Evolutionary conservation across 2,329 filamentous ascomycete species (phyloP), one percentile per base, ranked within the genome.

Genomic region (Calonectria crousiana): DNA sequence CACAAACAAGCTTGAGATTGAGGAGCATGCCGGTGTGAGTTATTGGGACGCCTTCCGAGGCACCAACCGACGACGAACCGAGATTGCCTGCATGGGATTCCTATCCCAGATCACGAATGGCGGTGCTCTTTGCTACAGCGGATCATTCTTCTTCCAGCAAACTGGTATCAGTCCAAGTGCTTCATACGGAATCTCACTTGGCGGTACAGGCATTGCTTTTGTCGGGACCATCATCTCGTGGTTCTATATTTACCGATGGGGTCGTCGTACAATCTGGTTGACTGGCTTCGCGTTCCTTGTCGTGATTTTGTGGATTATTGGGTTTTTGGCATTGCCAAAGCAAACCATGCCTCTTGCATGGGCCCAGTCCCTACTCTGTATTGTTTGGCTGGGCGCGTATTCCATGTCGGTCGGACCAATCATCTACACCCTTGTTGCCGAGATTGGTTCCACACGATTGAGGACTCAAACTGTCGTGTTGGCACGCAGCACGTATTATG

Each of bases 1-100:
- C 69, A 88, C 87, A 38, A 84, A 87, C 78, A 84, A 88, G 79
- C 77, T 88, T 5, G 88, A 90, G 78, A 83, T 85, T 70, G 81
- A 85, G 70, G 81, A 85, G 74, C 83, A 80, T 1, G 74, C 76
- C 0, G 87, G 87, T 2, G 84, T 83, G 16, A 81, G 77, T 1
- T 88, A 89, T 74, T 76, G 78, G 69, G 88, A 90, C 75, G 87
- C 85, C 73, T 90, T 90, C 84, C 82, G 82, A 14, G 88, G 88
- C 32, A 84, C 84, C 20, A 86, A 90, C 78, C 82, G 84, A 2
- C 85, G 86, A 51, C 85, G 87, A 53, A 88, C 87, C 5, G 85
- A 88, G 78, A 86, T 89, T 68, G 85, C 84, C 30, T 85, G 84
- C 76, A 82, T 86, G 81, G 77, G 82, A 20, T 86, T 86, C 78